Base-by-base conservation (phyloP, 2,329 filamentous ascomycete genomes). In the Epichloe sibirici region DNA sequence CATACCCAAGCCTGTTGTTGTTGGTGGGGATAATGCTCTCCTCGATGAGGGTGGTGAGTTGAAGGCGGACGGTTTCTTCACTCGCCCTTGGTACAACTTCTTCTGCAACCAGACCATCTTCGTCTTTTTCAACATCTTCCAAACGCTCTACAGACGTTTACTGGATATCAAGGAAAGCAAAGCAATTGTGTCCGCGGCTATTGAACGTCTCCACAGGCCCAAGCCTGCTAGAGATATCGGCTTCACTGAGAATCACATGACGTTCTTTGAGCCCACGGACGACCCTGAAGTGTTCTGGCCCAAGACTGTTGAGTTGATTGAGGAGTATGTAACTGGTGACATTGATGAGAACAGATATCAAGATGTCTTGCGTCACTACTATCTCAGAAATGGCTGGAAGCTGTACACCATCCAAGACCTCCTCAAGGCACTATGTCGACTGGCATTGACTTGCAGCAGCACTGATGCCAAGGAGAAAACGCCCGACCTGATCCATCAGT, bases 381-480 rank as follows among this genome's bases (percentile, higher is more conserved):
- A 96, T 66, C 77, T 97, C 53, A 84, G 86, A 64, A 86, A 83
- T 58, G 93, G 93, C 6, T 98, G 91, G 86, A 89, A 90, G 62
- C 72, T 97, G 40, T 98, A 97, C 72, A 90, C 88, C 4, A 83
- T 97, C 57, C 88, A 94, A 63, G 90, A 95, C 65, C 81, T 96
- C 34, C 79, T 97, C 51, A 83, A 83, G 63, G 85, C 85, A 1
- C 79, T 96, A 40, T 85, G 86, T 54, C 86, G 90, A 53, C 85
- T 90, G 54, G 89, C 86, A 25, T 77, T 90, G 17, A 80, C 80
- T n/a, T 90, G 95, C 66, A 87, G 90, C 63, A 90, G 83, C 62
- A 81, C 81, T 3, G 93, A 98, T 61, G 78, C 81, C 46, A 95
- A 95, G 71, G 93, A 98, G 65, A 95, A 93, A 76, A 95, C 88